A percentile compares a stretch with the other conserved stretches of the same genome.
Evolutionary conservation across 129 eudicot species (phyloP).

Genomic region (Flaveria robusta): DNA sequence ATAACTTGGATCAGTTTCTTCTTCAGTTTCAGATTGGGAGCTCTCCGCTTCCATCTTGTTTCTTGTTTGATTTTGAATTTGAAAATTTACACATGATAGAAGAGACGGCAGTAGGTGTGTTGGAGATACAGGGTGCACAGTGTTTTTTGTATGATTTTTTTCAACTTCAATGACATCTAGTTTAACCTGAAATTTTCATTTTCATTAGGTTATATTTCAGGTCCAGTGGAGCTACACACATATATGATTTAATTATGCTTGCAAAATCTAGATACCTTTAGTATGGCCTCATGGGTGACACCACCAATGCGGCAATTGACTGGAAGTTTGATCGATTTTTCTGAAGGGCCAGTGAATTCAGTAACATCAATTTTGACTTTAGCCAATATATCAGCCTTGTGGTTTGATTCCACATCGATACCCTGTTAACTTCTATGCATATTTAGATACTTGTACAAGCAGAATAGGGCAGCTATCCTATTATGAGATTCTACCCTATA

Average conservation of each 20-base stretch:
- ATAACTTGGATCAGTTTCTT: constrained; percentile 43
- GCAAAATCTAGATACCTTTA: constrained; percentile 34
- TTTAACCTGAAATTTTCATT: constrained; percentile 48
- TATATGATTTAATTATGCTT: constrained; percentile 11
- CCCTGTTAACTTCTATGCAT: constrained; percentile 45
- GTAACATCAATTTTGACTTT: constrained; percentile 40
- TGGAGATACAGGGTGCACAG: constrained; percentile 57
- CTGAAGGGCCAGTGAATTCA: constrained; percentile 33
- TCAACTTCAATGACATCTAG: constrained; percentile 41
- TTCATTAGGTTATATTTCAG: constrained; percentile 18
- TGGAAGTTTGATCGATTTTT: constrained; percentile 49
- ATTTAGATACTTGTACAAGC: constrained; percentile 27
- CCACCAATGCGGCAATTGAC: constrained; percentile 42
- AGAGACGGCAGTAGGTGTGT: constrained; percentile 47
- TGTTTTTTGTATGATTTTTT: constrained; percentile 38
- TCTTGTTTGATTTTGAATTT: constrained; percentile 37
- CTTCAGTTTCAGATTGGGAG: constrained; percentile 44
- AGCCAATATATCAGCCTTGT: constrained; percentile 39
- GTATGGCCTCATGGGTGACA: constrained; percentile 40
- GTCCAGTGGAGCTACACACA: constrained; percentile 6
- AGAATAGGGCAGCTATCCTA: constrained; percentile 23
- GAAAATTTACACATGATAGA: constrained; percentile 45
- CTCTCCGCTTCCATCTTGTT: constrained; percentile 24
- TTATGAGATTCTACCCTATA: background rate
- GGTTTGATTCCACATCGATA: constrained; percentile 32